phyloP scores from a whole-genome alignment of 441 rosid genomes.

The Metrosideros polymorpha region DNA sequence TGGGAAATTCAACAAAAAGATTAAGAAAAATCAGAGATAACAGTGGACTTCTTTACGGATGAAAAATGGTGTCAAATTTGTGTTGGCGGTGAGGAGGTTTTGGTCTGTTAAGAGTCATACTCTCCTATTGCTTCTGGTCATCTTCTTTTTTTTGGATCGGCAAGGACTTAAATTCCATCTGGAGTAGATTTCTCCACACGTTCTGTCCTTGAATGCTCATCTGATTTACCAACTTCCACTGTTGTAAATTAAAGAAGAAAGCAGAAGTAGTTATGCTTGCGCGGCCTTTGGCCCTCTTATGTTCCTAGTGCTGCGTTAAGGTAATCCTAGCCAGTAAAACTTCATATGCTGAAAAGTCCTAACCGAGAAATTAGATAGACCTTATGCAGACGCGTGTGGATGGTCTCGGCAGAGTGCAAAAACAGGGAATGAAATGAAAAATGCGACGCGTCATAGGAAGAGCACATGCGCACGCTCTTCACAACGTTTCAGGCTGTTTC shows the following conservation, averaged over 20 bases:
- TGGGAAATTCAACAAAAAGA: not conserved
- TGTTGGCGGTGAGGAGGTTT: not conserved
- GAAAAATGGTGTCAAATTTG: not conserved
- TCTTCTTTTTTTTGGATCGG: not conserved
- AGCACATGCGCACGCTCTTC: not conserved
- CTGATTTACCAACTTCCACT: not conserved
- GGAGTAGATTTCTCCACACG: not conserved
- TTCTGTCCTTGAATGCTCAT: not conserved
- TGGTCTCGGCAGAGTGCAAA: not conserved
- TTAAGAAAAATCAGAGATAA: not conserved
- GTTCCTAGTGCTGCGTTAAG: not conserved
- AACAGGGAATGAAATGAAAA: not conserved
- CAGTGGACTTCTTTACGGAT: not conserved
- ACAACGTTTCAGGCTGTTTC: not conserved
- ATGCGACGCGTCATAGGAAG: not conserved
- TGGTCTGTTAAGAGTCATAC: not conserved
- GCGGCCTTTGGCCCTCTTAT: not conserved
- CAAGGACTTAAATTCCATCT: not conserved
- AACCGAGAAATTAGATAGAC: not conserved
- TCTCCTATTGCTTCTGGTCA: not conserved
- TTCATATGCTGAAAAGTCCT: not conserved
- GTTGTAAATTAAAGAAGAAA: not conserved
- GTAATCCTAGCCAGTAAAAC: not conserved
- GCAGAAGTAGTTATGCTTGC: not conserved
- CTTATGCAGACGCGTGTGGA: not conserved